Percentiles rank a stretch among this genome's conserved stretches.
phyloP scores from a whole-genome alignment of 305 asterid species.

The Ilex paraguariensis region DNA sequence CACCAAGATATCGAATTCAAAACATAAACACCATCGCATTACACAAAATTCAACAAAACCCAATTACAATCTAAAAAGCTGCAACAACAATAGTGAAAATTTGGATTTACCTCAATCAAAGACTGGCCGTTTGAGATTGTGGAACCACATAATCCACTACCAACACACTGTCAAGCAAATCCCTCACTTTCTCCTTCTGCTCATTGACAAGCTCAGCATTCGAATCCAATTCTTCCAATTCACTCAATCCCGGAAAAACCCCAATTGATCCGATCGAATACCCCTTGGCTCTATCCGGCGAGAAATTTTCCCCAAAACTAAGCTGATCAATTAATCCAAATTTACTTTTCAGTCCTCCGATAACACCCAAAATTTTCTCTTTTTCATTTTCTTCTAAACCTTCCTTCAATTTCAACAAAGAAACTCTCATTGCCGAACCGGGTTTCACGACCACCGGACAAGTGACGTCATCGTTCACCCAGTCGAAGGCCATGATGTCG shows the following conservation, averaged over 20 bases:
- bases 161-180: slow-evolving; percentile 52
- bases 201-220: slow-evolving; percentile 36
- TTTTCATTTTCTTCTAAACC: slow-evolving; percentile 44
- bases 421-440: slow-evolving; percentile 60
- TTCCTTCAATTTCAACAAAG: slow-evolving; percentile 69
- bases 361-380: slow-evolving; percentile 40
- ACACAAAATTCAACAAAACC: too few relatives aligned
- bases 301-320: slow-evolving; percentile 76
- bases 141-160: slow-evolving; percentile 59
- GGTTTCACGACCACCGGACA: slow-evolving; percentile 34
- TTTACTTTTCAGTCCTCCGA: slow-evolving; percentile 49
- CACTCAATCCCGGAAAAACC: slow-evolving; percentile 45
- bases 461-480: slow-evolving; percentile 43
- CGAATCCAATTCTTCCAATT: slow-evolving; percentile 51
- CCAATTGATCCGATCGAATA: slow-evolving; percentile 71
- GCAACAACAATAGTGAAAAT: not conserved
- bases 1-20: too few relatives aligned
- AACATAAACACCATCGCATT: too few relatives aligned
- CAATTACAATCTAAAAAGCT: not conserved
- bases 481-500: slow-evolving; percentile 83
- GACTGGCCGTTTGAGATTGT: slow-evolving; percentile 35
- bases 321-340: slow-evolving; percentile 47
- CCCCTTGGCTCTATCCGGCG: slow-evolving; percentile 78
- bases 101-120: slow-evolving; percentile 10
- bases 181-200: slow-evolving; percentile 67